Evolutionary conservation across 2,329 filamentous ascomycete species (phyloP), one percentile per base, ranked within the genome.

Genomic region (Clonostachys chloroleuca): DNA sequence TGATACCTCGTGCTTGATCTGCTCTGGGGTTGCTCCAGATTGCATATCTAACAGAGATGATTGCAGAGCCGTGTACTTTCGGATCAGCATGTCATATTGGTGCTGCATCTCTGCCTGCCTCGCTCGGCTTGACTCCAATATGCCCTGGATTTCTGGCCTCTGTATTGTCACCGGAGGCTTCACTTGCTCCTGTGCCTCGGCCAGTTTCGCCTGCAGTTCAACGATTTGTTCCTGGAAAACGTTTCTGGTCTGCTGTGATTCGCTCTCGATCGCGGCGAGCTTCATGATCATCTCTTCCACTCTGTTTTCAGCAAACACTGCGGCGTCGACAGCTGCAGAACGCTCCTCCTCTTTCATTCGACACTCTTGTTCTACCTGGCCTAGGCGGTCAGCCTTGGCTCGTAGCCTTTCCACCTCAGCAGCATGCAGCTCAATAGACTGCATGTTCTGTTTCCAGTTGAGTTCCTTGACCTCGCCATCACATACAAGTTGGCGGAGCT

Each of bases 401-500:
- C 77, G 77, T 14, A 89, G 67, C 34, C 73, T 69, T 49, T 82
- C 77, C 42, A 87, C 66, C 54, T 88, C 82, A 43, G 77, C 74
- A 4, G 80, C 69, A 45, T 80, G 78, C 14, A 78, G 74, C 57
- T 87, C 78, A 34, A 84, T 74, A 12, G 81, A 77, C 55, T 84
- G 77, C 54, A 85, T 70, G 47, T 81, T 79, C 56, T 89, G 84
- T 50, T 81, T 75, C 48, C 78, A 75, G 46, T 75, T 75, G 34
- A 86, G 64, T 56, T 89, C 86, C 49, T 82, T 80, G 6, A 84
- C 80, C 63, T 94, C 88, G 1, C 79, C 81, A 34, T 82, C 79
- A 36, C 85, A 81, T 0, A 92, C 74, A 5, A 89, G 70, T 52
- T 77, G 74, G 43, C 80, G 79, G 16, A 94, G 70, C 48, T 83